Conservation (phyloP, 2,329 filamentous ascomycete genomes). For the Pseudocercospora fuligena region DNA sequence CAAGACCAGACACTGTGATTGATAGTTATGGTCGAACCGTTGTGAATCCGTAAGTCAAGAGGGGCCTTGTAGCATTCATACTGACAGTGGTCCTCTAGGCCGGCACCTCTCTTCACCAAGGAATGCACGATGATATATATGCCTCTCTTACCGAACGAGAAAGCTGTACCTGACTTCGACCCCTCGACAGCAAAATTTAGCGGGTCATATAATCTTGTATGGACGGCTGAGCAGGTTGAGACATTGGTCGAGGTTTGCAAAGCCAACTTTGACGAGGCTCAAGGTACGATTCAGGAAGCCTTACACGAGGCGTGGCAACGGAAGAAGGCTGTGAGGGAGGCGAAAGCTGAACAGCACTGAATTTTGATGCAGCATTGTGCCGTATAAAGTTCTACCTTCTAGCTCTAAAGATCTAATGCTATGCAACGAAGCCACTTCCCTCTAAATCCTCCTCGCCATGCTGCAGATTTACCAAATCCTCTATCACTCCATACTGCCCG, state of each 20-base stretch:
- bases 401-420: not conserved
- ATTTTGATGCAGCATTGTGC: not conserved
- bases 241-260: conserved; percentile 38
- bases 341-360: not conserved
- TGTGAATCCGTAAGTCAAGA: conserved; percentile 27
- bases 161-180: conserved; percentile 40
- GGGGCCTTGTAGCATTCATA: not conserved
- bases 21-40: conserved; percentile 40
- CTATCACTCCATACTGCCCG: not conserved
- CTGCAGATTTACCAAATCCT: not conserved
- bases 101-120: conserved; percentile 31
- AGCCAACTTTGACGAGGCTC: conserved; percentile 36
- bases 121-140: conserved; percentile 42
- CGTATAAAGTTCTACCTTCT: conserved; percentile 7
- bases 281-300: conserved; percentile 34
- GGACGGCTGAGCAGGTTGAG: conserved; percentile 42
- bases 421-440: not conserved
- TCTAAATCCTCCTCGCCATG: not conserved
- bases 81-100: conserved; percentile 8
- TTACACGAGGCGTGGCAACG: conserved; percentile 33
- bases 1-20: conserved; percentile 34
- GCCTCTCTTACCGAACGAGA: conserved; percentile 40
- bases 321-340: conserved; percentile 30
- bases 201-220: conserved; percentile 41
- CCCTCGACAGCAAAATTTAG: conserved; percentile 41